Evolutionary conservation across 176 grass and related monocot genomes (phyloP).

Genomic region (Neostapfia colusana): DNA sequence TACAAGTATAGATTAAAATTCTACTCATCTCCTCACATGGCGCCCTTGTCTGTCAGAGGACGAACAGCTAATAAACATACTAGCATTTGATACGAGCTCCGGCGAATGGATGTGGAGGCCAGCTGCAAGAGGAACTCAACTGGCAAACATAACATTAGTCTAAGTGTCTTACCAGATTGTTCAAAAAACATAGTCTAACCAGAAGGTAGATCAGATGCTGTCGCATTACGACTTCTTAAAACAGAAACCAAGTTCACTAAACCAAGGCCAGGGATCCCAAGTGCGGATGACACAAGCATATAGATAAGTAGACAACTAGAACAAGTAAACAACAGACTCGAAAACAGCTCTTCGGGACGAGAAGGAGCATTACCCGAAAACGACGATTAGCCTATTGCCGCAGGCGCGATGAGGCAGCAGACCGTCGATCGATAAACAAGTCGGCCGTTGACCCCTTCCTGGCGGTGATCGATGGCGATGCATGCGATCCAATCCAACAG

Average conservation of each 20-base stretch:
- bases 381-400: background rate
- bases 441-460: conserved; percentile 23
- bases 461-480: conserved; percentile 22
- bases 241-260: conserved; percentile 1
- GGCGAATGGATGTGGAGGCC: conserved; percentile 30
- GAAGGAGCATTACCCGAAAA: background rate
- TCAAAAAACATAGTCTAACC: conserved; percentile 2
- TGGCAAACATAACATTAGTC: background rate
- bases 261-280: conserved; percentile 32
- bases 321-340: background rate
- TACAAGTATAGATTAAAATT: conserved; percentile 13
- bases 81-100: background rate
- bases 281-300: background rate
- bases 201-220: conserved; percentile 17
- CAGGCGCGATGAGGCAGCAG: conserved; percentile 22
- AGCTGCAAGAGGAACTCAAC: conserved; percentile 32
- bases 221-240: background rate
- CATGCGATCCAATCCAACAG: background rate
- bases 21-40: conserved; percentile 16
- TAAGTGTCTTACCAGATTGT: too few species aligned
- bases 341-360: conserved; percentile 14
- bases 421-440: conserved; percentile 19
- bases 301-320: background rate
- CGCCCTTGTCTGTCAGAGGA: background rate
- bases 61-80: background rate